Evolutionary conservation across 257 asterid species (phyloP).

Genomic region (Ilex aquifolium): DNA sequence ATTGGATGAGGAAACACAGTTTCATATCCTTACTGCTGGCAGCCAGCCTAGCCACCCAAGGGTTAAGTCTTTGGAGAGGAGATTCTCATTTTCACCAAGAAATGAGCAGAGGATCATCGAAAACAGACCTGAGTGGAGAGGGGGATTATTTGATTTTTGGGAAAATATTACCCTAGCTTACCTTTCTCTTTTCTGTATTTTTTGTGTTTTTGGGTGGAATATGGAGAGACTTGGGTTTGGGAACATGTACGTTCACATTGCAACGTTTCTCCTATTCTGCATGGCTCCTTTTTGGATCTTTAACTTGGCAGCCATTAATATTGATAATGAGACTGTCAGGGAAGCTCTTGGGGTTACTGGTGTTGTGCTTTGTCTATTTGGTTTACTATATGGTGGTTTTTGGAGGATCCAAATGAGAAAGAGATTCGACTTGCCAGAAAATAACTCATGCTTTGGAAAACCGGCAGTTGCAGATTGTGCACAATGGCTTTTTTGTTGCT

Average conservation of each 20-base stretch:
- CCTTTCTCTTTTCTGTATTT: neutral
- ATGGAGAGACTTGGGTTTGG: neutral
- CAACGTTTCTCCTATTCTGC: neutral
- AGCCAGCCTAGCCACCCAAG: too few species aligned
- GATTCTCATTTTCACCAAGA: neutral
- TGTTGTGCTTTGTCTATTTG: neutral
- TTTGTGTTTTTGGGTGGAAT: neutral
- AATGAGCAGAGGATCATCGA: neutral
- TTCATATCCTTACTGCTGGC: too few species aligned
- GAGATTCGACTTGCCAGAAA: neutral
- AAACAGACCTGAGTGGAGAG: conserved; percentile 1
- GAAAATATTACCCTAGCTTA: neutral
- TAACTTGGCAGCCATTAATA: neutral
- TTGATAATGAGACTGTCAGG: neutral
- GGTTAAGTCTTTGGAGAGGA: too few species aligned
- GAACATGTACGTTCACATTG: neutral
- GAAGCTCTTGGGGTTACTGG: neutral
- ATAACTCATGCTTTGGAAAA: neutral
- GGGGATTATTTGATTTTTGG: neutral
- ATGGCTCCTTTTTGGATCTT: neutral
- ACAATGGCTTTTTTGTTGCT: neutral
- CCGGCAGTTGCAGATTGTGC: neutral
- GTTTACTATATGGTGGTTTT: neutral
- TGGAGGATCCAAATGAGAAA: neutral
- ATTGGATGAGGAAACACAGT: neutral